These are phyloP conservation scores for Cercospora janseana DNA, from an alignment of 2,329 filamentous ascomycete genomes.

Conservation along the genomic window DNA sequence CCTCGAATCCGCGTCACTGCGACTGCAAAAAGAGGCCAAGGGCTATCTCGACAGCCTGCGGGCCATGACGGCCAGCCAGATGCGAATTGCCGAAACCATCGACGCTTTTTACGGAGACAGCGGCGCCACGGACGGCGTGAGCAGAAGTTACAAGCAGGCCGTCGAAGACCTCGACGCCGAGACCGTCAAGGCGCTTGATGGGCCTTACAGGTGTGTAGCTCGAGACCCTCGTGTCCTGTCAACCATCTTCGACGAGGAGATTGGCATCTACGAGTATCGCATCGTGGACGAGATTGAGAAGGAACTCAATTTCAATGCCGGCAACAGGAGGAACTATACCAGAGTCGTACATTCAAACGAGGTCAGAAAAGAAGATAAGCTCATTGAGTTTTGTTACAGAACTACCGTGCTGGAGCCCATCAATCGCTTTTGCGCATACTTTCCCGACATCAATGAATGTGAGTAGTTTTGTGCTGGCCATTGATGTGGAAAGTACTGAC, in stretches of 20 bases:
- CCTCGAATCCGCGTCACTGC: conserved; percentile 90
- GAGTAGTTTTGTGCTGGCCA: conserved; percentile 37
- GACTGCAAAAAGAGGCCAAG: conserved; percentile 95
- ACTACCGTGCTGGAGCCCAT: conserved; percentile 95
- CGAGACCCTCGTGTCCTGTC: conserved; percentile 20
- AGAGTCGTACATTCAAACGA: conserved; percentile 15
- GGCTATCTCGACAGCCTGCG: conserved; percentile 94
- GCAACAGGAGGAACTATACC: conserved; percentile 28
- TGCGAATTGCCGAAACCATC: conserved; percentile 98
- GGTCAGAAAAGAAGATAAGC: conserved; percentile 25
- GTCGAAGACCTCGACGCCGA: conserved; percentile 97
- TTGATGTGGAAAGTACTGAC: conserved; percentile 11
- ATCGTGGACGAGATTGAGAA: conserved; percentile 29
- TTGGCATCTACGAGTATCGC: conserved; percentile 19
- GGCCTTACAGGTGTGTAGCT: conserved; percentile 71
- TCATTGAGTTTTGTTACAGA: conserved; percentile 47
- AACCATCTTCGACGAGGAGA: conserved; percentile 25
- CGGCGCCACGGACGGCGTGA: conserved; percentile 90
- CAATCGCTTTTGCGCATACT: conserved; percentile 93
- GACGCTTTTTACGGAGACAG: conserved; percentile 98
- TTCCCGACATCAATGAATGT: conserved; percentile 98
- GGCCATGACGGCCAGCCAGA: conserved; percentile 98
- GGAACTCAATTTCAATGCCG: conserved; percentile 31
- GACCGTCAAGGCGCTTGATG: conserved; percentile 96
- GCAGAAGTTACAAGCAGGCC: conserved; percentile 95